Base-by-base conservation (phyloP, 2,329 filamentous ascomycete genomes). In the Cladosporium cucumerinum region DNA sequence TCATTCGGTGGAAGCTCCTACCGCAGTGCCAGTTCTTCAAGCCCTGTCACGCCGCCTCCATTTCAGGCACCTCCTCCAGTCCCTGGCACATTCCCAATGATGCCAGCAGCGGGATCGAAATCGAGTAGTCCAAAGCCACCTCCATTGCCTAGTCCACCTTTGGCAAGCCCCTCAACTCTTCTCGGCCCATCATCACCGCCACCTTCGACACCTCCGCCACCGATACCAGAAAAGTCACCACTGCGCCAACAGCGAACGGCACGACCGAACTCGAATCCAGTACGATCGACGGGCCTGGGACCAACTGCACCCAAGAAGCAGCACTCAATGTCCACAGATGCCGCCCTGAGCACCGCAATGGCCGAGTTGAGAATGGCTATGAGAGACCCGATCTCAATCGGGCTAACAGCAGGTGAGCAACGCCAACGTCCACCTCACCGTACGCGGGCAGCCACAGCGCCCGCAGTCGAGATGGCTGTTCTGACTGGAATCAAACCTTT, bases 221-320 rank as follows among this genome's bases (percentile, higher is more conserved):
- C 68, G 5, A 52, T 69, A 2, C 69, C 68, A 5, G 62, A 68
- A 5, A 68, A 66, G 21, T 68, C 68, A 52, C 66, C 68, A 26
- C 7, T 63, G 28, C 52, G 61, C 4, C 52, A 49, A 28, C 60
- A 54, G n/a, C 49, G 51, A 1, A 6, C 49, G 28, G n/a, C 18
- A 16, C 39, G 61, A 8, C 61, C 61, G 7, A 58, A 36, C 11
- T 57, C 52, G 28, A 46, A 63, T 10, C 61, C 61, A 57, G 54
- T 52, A 5, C 36, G 21, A 21, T 39, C 61, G 39, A 57, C 61
- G 2, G 39, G 34, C 1, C 21, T 43, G 0, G 51, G 21, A 16
- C 32, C 23, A 5, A 34, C 23, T 18, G 21, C 43, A 25, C 21
- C 61, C 12, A 63, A 36, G 21, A 63, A 63, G 28, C 52, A 63